A percentile compares a stretch with the other conserved stretches of the same genome.
Evolutionary conservation across 768 basidiomycete species (phyloP).

Genomic region (Serendipita sp.): DNA sequence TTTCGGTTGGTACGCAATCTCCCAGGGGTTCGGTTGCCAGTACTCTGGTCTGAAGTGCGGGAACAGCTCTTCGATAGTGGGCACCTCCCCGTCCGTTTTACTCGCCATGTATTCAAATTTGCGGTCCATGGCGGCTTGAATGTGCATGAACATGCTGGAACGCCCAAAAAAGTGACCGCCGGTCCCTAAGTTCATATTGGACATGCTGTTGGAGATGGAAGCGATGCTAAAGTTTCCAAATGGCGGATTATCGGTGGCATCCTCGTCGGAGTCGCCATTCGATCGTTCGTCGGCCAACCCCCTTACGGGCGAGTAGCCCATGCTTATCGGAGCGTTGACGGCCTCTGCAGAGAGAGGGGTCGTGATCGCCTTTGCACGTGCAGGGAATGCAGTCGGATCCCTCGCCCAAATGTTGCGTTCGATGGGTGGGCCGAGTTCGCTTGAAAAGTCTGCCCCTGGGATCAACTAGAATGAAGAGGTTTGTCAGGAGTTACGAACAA

Average conservation of each 20-base stretch:
- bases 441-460: conserved; percentile 17
- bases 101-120: conserved; percentile 50
- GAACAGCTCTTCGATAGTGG: conserved; percentile 14
- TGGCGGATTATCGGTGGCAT: conserved; percentile 10
- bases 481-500: background rate
- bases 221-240: conserved; percentile 8
- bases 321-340: conserved; percentile 11
- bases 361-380: conserved; percentile 13
- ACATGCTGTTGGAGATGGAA: conserved; percentile 13
- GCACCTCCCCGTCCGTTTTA: conserved; percentile 17
- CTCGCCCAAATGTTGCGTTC: conserved; percentile 14
- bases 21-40: conserved; percentile 10
- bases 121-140: conserved; percentile 39
- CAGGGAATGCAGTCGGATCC: conserved; percentile 14
- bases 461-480: conserved; percentile 13
- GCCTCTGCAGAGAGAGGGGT: conserved; percentile 13
- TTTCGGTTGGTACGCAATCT: conserved; percentile 9
- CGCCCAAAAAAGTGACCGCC: conserved; percentile 32
- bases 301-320: conserved; percentile 6
- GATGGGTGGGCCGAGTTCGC: conserved; percentile 19
- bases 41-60: conserved; percentile 28
- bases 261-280: conserved; percentile 6
- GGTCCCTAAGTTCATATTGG: conserved; percentile 14
- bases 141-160: conserved; percentile 35
- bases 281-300: background rate